Percentiles rank a stretch among this genome's conserved stretches.
phyloP scores from a whole-genome alignment of 331 rosid species.

The Erythrophleum ivorense region DNA sequence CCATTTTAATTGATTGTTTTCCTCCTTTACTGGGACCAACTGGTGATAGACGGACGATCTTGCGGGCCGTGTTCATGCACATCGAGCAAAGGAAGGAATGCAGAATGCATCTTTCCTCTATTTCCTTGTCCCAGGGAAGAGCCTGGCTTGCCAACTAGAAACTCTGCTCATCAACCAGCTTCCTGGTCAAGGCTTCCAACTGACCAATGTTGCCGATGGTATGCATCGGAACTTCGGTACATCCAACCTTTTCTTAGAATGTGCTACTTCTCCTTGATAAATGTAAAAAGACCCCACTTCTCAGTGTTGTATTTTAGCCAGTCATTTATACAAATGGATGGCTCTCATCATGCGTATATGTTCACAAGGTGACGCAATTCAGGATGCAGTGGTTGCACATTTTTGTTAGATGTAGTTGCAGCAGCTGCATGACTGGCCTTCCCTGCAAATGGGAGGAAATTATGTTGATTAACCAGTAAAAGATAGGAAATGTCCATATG shows the following conservation, averaged over 20 bases:
- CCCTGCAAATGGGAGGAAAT: slow-evolving; percentile 26
- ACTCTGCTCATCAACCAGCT: slow-evolving; percentile 93
- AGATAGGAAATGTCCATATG: background rate
- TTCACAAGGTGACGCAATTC: slow-evolving; percentile 21
- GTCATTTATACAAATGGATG: slow-evolving; percentile 17
- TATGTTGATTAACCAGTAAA: slow-evolving; percentile 10
- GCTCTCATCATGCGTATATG: slow-evolving; percentile 19
- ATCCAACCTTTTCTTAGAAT: slow-evolving; percentile 49
- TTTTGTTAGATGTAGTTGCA: slow-evolving; percentile 59
- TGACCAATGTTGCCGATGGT: slow-evolving; percentile 80
- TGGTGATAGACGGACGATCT: slow-evolving; percentile 80
- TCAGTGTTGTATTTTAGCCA: slow-evolving; percentile 25
- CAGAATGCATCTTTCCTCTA: slow-evolving; percentile 68
- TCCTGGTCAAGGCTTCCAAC: slow-evolving; percentile 67
- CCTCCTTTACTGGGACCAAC: slow-evolving; percentile 10
- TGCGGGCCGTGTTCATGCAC: slow-evolving; percentile 67
- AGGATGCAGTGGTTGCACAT: slow-evolving; percentile 57
- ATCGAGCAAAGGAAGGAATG: slow-evolving; percentile 81
- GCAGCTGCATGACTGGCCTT: slow-evolving; percentile 43
- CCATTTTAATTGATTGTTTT: slow-evolving; percentile 12
- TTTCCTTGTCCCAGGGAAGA: slow-evolving; percentile 73
- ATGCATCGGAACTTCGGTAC: slow-evolving; percentile 92
- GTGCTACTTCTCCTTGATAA: slow-evolving; percentile 42
- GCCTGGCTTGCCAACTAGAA: slow-evolving; percentile 91
- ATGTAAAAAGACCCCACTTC: slow-evolving; percentile 3